Percentiles rank a stretch among this genome's conserved stretches.
These are phyloP conservation scores for Camellia sinensis DNA, from an alignment of 148 eudicot species.

Conservation along the genomic window DNA sequence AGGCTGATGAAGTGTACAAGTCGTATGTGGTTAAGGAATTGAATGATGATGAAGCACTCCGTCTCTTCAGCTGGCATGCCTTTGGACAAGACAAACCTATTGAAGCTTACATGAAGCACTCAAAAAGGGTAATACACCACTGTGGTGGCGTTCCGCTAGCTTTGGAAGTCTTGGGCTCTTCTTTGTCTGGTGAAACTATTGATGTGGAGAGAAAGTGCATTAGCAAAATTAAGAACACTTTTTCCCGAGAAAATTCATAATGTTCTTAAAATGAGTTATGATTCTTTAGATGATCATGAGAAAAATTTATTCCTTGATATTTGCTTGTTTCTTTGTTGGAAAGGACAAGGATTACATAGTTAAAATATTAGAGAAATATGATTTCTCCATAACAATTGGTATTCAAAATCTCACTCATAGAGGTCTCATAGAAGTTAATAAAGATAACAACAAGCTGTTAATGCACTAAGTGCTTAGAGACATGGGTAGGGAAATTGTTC, in stretches of 20 bases:
- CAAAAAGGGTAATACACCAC: not conserved
- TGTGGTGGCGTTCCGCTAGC: not conserved
- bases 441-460: not conserved
- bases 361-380: not conserved
- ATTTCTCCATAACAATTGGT: not conserved
- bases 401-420: not conserved
- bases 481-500: constrained; percentile 17
- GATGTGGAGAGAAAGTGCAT: not conserved
- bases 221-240: not conserved
- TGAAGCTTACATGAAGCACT: not conserved
- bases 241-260: too few relatives aligned
- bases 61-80: constrained; percentile 10
- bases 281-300: not conserved
- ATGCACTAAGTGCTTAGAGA: constrained; percentile 17
- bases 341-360: not conserved
- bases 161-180: too few relatives aligned
- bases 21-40: too few relatives aligned
- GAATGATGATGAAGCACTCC: not conserved
- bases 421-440: not conserved
- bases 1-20: too few relatives aligned
- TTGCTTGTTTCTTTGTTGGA: constrained; percentile 9
- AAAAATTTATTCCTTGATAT: not conserved
- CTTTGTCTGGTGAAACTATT: not conserved
- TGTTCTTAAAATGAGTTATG: not conserved
- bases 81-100: not conserved